phyloP scores from a whole-genome alignment of 345 rosid species.

The Kernera saxatilis region DNA sequence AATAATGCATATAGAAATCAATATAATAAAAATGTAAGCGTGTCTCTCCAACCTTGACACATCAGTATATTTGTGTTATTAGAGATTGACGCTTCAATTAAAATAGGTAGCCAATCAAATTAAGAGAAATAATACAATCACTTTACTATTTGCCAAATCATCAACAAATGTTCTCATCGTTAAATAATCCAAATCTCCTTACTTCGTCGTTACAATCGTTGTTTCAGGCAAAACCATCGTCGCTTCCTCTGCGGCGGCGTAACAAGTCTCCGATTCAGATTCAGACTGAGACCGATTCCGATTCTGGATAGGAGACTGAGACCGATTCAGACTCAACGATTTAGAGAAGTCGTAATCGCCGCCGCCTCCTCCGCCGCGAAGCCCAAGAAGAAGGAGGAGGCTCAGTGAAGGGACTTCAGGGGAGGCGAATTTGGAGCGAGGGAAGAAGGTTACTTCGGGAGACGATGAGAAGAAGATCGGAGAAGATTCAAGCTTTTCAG shows the following conservation, averaged over 20 bases:
- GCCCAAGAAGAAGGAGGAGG: neutral
- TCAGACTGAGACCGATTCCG: no score
- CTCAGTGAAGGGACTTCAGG: neutral
- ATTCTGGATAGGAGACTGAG: slow-evolving; percentile 28
- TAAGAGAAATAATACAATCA: no score
- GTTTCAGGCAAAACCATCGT: neutral
- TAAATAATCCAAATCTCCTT: neutral
- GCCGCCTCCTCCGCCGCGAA: neutral
- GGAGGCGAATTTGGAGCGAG: slow-evolving; percentile 3
- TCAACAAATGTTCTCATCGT: no score
- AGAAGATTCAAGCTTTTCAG: slow-evolving; percentile 13
- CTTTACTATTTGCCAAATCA: no score
- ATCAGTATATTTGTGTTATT: no score
- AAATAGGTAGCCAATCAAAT: no score
- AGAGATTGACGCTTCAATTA: no score
- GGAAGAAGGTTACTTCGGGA: neutral
- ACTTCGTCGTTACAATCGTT: neutral
- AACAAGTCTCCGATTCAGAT: slow-evolving; percentile 4
- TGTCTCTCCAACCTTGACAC: no score
- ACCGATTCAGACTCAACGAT: slow-evolving; percentile 34
- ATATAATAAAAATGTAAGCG: no score
- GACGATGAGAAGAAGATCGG: slow-evolving; percentile 4
- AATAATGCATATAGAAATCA: no score
- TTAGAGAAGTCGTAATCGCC: slow-evolving; percentile 26
- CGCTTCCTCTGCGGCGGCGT: neutral